Evolutionary conservation across 345 rosid species (phyloP).

Genomic region (Geranium brycei): DNA sequence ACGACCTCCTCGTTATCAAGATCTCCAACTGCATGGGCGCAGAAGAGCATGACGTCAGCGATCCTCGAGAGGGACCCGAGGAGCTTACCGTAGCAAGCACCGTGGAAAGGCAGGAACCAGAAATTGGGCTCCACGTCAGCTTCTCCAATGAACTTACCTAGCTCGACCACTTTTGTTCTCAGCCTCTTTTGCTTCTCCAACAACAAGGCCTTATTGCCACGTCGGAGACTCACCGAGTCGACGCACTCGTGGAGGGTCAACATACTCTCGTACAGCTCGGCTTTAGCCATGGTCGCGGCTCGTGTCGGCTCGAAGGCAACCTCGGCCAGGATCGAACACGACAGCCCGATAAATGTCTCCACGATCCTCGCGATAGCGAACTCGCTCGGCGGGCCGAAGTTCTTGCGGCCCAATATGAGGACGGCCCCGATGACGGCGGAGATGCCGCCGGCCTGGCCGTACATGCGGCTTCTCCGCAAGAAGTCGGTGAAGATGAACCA

Average conservation of each 20-base stretch:
- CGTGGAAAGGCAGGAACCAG: constrained; percentile 65
- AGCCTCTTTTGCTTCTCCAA: constrained; percentile 36
- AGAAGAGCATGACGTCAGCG: constrained; percentile 53
- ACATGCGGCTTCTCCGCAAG: constrained; percentile 54
- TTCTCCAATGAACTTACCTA: constrained; percentile 48
- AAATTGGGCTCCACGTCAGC: constrained; percentile 79
- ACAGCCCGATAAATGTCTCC: constrained; percentile 74
- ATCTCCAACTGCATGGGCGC: constrained; percentile 26
- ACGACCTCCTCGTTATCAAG: constrained; percentile 26
- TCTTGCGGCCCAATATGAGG: constrained; percentile 59
- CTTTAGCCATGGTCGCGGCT: constrained; percentile 58
- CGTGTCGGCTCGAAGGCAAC: constrained; percentile 49
- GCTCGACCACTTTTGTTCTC: constrained; percentile 26
- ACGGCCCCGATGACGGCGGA: constrained; percentile 77
- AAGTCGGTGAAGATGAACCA: constrained; percentile 72
- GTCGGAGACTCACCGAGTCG: constrained; percentile 26
- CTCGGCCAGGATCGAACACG: constrained; percentile 57
- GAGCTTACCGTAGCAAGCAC: constrained; percentile 48
- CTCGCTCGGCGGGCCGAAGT: constrained; percentile 66
- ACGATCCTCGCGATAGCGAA: constrained; percentile 76
- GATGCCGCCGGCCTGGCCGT: constrained; percentile 78
- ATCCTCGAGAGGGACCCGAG: constrained; percentile 37
- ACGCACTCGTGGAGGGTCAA: constrained; percentile 32
- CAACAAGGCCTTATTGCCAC: constrained; percentile 13
- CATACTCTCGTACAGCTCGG: constrained; percentile 36